Evolutionary conservation across 352 stramenopile species (phyloP).

Genomic region (Aphanomyces invadans): DNA sequence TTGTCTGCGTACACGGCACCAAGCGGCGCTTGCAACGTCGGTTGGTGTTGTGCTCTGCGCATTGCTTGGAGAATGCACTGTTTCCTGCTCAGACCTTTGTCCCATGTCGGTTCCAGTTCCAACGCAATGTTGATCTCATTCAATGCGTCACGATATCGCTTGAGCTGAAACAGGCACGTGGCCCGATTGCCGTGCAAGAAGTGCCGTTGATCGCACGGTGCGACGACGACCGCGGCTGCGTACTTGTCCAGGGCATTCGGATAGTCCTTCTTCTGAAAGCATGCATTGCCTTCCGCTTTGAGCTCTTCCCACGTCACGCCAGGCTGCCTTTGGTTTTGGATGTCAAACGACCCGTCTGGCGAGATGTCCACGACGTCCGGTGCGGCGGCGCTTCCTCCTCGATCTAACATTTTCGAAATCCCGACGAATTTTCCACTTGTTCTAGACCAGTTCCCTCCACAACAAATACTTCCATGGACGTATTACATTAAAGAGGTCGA

Average conservation of each 20-base stretch:
- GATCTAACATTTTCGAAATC: slow-evolving; percentile 11
- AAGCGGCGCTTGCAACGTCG: neutral
- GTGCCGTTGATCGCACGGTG: neutral
- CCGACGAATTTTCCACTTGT: neutral
- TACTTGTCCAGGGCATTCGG: neutral
- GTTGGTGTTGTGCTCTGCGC: neutral
- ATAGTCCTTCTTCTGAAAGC: slow-evolving; percentile 12
- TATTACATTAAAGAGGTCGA: neutral
- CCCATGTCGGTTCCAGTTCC: neutral
- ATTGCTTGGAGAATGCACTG: slow-evolving; percentile 19
- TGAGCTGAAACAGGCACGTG: slow-evolving; percentile 13
- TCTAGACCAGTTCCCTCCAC: neutral
- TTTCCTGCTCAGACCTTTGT: slow-evolving; percentile 6
- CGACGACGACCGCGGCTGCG: neutral
- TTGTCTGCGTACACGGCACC: slow-evolving; percentile 50
- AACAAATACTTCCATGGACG: neutral
- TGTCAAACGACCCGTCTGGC: slow-evolving; percentile 1
- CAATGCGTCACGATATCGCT: neutral
- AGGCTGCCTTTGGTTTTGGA: neutral
- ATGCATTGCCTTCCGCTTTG: slow-evolving; percentile 11
- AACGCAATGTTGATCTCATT: neutral
- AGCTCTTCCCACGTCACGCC: slow-evolving; percentile 7
- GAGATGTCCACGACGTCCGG: neutral
- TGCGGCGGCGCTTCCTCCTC: neutral
- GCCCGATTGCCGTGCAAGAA: slow-evolving; percentile 12